phyloP scores from a whole-genome alignment of 1,284 basidiomycete genomes.

The Apiotrichum laibachii region DNA sequence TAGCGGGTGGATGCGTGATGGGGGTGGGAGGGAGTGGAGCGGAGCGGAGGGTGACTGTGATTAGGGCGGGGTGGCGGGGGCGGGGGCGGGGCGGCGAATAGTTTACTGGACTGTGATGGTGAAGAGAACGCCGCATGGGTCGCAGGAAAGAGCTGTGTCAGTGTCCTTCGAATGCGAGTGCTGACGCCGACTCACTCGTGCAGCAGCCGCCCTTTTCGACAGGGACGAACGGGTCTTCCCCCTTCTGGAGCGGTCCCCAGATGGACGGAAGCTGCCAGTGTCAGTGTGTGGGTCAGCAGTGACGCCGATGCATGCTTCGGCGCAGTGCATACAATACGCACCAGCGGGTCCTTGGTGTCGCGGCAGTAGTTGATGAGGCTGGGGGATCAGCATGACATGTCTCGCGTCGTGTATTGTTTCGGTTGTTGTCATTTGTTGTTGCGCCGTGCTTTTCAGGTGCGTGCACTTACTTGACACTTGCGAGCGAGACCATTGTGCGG shows the following conservation, averaged over 20 bases:
- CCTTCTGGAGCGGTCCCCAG: slow-evolving; percentile 86
- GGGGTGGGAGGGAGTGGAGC: background rate
- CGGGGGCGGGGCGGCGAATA: slow-evolving; percentile 8
- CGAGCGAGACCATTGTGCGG: slow-evolving; percentile 85
- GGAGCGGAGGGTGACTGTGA: background rate
- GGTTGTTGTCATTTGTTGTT: background rate
- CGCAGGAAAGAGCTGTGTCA: background rate
- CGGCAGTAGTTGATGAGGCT: slow-evolving; percentile 91
- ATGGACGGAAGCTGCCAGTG: slow-evolving; percentile 73
- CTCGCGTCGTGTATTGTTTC: too few relatives aligned
- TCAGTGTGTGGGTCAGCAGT: background rate
- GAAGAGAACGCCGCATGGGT: too few relatives aligned
- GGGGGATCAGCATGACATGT: slow-evolving; percentile 13
- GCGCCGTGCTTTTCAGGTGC: too few relatives aligned
- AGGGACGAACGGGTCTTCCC: slow-evolving; percentile 56
- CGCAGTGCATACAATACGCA: slow-evolving; percentile 49
- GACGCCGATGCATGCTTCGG: background rate
- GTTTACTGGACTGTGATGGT: slow-evolving; percentile 10
- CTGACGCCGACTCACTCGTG: slow-evolving; percentile 23
- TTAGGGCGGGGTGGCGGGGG: background rate
- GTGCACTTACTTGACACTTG: slow-evolving; percentile 56
- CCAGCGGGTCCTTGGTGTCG: slow-evolving; percentile 82
- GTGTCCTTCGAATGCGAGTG: background rate
- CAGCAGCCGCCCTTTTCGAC: slow-evolving; percentile 40
- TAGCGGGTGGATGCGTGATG: background rate